Evolutionary conservation across 2,329 filamentous ascomycete species (phyloP).

Genomic region (Penicillium rolfsii): DNA sequence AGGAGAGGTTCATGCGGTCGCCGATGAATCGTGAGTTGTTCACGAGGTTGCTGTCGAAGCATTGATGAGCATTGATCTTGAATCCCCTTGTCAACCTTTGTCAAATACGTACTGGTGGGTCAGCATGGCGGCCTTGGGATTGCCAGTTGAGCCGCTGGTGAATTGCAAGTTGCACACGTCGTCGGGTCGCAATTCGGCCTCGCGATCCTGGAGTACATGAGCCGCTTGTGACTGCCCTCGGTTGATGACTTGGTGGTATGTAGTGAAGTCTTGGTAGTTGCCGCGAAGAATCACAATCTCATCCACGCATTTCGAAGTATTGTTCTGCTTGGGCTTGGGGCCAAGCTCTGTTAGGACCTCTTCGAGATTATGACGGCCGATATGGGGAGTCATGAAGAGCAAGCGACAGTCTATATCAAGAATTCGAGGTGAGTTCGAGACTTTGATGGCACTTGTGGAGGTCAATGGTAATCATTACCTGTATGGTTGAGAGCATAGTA

Average conservation of each 20-base stretch:
- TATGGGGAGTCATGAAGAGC: constrained; percentile 71
- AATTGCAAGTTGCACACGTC: constrained; percentile 76
- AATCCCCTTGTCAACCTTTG: neutral
- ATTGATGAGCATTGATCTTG: constrained; percentile 6
- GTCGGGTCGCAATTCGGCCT: constrained; percentile 62
- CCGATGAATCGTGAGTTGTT: constrained; percentile 73
- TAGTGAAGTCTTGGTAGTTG: constrained; percentile 57
- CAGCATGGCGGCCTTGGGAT: constrained; percentile 74
- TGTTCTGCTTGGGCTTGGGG: constrained; percentile 33
- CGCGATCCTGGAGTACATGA: constrained; percentile 57
- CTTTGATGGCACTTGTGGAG: too few species aligned
- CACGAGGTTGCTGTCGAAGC: constrained; percentile 46
- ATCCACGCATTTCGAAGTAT: constrained; percentile 44
- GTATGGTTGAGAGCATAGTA: constrained; percentile 72
- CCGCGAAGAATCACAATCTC: constrained; percentile 66
- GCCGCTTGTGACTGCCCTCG: constrained; percentile 55
- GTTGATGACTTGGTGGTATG: constrained; percentile 63
- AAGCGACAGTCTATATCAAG: constrained; percentile 64
- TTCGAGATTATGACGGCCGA: constrained; percentile 67
- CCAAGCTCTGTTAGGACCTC: constrained; percentile 61
- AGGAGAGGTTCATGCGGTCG: constrained; percentile 71
- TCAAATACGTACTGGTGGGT: constrained; percentile 62
- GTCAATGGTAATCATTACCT: constrained; percentile 51
- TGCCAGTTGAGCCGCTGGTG: constrained; percentile 73
- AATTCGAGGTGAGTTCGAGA: neutral